Evolutionary conservation across 2,329 filamentous ascomycete species (phyloP).

Genomic region (Epichloe festucae): DNA sequence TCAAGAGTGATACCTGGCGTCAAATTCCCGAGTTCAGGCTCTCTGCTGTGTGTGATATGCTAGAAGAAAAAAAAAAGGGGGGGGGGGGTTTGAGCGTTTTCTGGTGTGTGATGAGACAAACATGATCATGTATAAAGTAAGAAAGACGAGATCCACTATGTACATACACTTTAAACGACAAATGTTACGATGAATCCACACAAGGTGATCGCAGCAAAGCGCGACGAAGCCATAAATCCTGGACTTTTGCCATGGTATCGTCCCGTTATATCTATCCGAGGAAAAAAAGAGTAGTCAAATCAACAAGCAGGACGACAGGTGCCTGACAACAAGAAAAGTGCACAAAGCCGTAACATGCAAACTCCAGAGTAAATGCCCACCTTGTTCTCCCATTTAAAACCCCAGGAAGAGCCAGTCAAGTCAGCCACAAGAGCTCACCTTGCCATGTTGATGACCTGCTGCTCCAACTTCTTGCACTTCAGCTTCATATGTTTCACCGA

Average conservation of each 20-base stretch:
- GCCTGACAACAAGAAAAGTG: conserved; percentile 7
- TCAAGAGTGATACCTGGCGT: not conserved
- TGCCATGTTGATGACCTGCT: conserved; percentile 55
- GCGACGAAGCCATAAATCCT: not conserved
- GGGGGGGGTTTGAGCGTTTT: too few relatives aligned
- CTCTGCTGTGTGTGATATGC: too few relatives aligned
- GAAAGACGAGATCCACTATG: too few relatives aligned
- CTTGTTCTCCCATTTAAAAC: not conserved
- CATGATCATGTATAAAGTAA: too few relatives aligned
- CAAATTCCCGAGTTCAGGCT: not conserved
- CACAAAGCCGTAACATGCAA: conserved; percentile 2
- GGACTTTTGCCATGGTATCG: conserved; percentile 18
- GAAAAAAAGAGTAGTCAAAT: conserved; percentile 1
- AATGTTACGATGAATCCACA: not conserved
- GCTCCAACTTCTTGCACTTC: conserved; percentile 66
- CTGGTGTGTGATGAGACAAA: too few relatives aligned
- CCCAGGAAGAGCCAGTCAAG: not conserved
- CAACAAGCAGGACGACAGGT: not conserved
- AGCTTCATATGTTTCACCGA: conserved; percentile 71
- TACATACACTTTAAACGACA: not conserved
- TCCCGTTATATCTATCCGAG: conserved; percentile 18
- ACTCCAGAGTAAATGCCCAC: conserved; percentile 1
- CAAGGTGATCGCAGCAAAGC: not conserved
- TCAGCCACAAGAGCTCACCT: conserved; percentile 21
- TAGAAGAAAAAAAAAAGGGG: too few relatives aligned